Percentiles rank a stretch among this genome's conserved stretches.
Conservation (phyloP, 345 rosid genomes). For the Populus alba region DNA sequence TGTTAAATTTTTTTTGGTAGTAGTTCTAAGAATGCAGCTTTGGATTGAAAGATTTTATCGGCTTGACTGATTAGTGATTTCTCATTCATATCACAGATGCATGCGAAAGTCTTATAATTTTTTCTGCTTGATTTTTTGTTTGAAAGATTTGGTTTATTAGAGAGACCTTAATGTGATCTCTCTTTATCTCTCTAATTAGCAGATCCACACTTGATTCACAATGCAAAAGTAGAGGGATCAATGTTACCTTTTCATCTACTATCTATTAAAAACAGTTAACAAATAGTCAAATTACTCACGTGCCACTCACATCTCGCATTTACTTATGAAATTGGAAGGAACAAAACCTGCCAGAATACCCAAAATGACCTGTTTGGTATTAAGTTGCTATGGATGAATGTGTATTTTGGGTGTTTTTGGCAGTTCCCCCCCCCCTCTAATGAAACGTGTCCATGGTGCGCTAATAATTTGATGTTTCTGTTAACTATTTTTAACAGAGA, state of each 20-base stretch:
- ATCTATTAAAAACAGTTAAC: background rate
- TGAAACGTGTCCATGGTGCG: background rate
- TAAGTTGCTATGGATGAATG: too few species aligned
- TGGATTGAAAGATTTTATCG: background rate
- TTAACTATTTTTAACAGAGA: background rate
- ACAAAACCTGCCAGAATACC: background rate
- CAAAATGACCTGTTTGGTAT: background rate
- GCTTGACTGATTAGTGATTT: background rate
- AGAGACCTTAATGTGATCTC: background rate
- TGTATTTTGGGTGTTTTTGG: background rate
- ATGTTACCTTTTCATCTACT: background rate
- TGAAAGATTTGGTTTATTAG: background rate
- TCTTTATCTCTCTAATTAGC: background rate
- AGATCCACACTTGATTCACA: background rate
- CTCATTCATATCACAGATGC: background rate
- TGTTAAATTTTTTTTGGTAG: background rate
- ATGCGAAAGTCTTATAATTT: background rate
- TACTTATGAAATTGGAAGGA: background rate
- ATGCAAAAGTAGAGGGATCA: background rate
- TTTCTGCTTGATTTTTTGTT: background rate
- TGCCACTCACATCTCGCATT: background rate
- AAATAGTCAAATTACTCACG: background rate
- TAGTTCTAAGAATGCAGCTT: background rate
- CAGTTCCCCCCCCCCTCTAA: background rate
- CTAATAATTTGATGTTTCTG: background rate